These are phyloP conservation scores for Groenewaldozyma sp. DNA, from an alignment of 1,139 yeast species.

Conservation along the genomic window DNA sequence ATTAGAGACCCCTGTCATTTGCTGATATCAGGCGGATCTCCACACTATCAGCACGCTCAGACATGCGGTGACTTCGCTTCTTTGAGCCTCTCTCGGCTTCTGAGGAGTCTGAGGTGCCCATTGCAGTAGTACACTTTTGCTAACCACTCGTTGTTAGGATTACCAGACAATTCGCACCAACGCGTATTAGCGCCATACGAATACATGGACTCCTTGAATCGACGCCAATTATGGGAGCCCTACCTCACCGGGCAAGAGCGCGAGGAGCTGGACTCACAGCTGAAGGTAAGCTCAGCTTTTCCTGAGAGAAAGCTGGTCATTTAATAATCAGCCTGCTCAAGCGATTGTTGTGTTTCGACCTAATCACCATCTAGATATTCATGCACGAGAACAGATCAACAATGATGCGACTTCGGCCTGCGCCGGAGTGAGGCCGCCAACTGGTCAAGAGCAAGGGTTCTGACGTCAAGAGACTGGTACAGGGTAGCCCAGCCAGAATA, in stretches of 20 bases:
- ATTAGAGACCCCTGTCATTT: too few relatives aligned
- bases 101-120: too few relatives aligned
- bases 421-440: not conserved
- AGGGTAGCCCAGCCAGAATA: too few relatives aligned
- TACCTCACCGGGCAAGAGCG: slow-evolving; percentile 27
- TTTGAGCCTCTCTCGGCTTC: too few relatives aligned
- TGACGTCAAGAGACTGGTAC: too few relatives aligned
- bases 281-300: slow-evolving; percentile 21
- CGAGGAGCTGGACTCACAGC: slow-evolving; percentile 25
- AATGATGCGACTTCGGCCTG: slow-evolving; percentile 1
- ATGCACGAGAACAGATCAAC: slow-evolving; percentile 1
- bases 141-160: not conserved
- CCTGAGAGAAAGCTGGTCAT: not conserved
- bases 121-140: not conserved
- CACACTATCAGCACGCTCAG: too few relatives aligned
- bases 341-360: not conserved
- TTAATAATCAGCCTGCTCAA: too few relatives aligned
- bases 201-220: slow-evolving; percentile 27
- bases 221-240: slow-evolving; percentile 28
- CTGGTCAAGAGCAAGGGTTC: too few relatives aligned
- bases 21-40: too few relatives aligned
- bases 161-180: not conserved
- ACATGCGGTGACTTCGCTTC: too few relatives aligned
- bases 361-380: not conserved
- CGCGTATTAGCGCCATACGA: slow-evolving; percentile 23